These are phyloP conservation scores for Pleurotus citrinopileatus DNA, from an alignment of 768 basidiomycete species.

Conservation along the genomic window DNA sequence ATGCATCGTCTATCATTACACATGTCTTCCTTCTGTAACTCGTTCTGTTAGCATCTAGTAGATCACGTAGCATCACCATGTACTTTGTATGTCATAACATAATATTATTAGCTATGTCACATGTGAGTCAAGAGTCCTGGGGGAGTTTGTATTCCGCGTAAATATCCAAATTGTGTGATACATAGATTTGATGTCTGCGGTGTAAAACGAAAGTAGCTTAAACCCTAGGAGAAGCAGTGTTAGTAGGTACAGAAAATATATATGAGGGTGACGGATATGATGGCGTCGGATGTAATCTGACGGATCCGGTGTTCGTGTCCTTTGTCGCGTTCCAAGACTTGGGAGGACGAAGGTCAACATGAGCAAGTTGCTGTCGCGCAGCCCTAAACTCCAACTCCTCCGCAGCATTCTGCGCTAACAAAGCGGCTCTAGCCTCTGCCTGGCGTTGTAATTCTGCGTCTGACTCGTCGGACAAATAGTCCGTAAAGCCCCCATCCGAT, in stretches of 20 bases:
- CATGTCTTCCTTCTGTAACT: slow-evolving; percentile 3
- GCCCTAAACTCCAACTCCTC: slow-evolving; percentile 83
- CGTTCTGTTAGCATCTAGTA: neutral
- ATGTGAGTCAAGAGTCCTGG: neutral
- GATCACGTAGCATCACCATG: neutral
- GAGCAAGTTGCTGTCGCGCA: slow-evolving; percentile 73
- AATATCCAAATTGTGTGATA: no score
- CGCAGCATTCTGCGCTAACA: slow-evolving; percentile 74
- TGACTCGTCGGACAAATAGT: slow-evolving; percentile 91
- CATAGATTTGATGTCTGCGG: no score
- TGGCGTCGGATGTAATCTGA: slow-evolving; percentile 16
- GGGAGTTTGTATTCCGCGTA: no score
- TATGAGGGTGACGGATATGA: slow-evolving; percentile 7
- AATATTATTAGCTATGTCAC: neutral
- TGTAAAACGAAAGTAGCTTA: no score
- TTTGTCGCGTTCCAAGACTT: slow-evolving; percentile 69
- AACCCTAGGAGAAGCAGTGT: neutral
- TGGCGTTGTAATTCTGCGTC: slow-evolving; percentile 85
- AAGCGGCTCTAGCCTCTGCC: slow-evolving; percentile 75
- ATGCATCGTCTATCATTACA: neutral
- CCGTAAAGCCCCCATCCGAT: slow-evolving; percentile 85
- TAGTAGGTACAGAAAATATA: neutral
- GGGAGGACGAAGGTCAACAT: slow-evolving; percentile 73
- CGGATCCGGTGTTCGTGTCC: slow-evolving; percentile 26
- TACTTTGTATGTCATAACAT: slow-evolving; percentile 3